Conservation (phyloP, 2,329 filamentous ascomycete genomes). For the Alternaria novae-zelandiae region DNA sequence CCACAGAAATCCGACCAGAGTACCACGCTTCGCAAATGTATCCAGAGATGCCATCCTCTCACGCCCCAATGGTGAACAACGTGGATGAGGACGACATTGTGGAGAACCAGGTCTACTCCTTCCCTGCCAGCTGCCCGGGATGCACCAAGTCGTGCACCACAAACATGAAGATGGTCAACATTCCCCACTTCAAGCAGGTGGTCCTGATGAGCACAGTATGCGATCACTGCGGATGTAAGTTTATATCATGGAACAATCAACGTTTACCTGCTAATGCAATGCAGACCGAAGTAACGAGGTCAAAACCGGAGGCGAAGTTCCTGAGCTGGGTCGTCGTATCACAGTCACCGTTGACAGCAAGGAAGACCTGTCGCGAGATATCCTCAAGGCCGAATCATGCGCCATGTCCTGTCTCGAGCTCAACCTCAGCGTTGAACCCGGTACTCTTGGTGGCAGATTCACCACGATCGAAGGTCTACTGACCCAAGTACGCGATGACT, state of each 20-base stretch:
- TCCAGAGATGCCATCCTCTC: constrained; percentile 48
- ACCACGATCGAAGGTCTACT: constrained; percentile 95
- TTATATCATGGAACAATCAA: background rate
- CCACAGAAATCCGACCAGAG: constrained; percentile 62
- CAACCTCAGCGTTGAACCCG: constrained; percentile 84
- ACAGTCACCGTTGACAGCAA: constrained; percentile 72
- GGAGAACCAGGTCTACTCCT: constrained; percentile 89
- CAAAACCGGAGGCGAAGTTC: constrained; percentile 94
- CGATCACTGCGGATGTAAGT: constrained; percentile 77
- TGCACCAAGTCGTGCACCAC: constrained; percentile 86
- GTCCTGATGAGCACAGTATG: constrained; percentile 95
- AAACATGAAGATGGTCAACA: constrained; percentile 99
- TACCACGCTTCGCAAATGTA: constrained; percentile 57
- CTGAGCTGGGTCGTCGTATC: constrained; percentile 83
- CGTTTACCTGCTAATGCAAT: constrained; percentile 10
- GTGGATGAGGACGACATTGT: constrained; percentile 74
- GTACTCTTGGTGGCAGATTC: constrained; percentile 93
- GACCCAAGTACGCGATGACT: constrained; percentile 88
- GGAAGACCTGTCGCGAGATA: constrained; percentile 85
- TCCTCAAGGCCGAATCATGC: constrained; percentile 95
- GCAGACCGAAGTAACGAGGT: constrained; percentile 88
- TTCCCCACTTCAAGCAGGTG: constrained; percentile 97
- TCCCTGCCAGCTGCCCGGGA: constrained; percentile 89
- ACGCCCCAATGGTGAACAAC: constrained; percentile 49
- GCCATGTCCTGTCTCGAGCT: constrained; percentile 86